Base-by-base conservation (phyloP, 2,329 filamentous ascomycete genomes). In the Metarhizium brunneum region DNA sequence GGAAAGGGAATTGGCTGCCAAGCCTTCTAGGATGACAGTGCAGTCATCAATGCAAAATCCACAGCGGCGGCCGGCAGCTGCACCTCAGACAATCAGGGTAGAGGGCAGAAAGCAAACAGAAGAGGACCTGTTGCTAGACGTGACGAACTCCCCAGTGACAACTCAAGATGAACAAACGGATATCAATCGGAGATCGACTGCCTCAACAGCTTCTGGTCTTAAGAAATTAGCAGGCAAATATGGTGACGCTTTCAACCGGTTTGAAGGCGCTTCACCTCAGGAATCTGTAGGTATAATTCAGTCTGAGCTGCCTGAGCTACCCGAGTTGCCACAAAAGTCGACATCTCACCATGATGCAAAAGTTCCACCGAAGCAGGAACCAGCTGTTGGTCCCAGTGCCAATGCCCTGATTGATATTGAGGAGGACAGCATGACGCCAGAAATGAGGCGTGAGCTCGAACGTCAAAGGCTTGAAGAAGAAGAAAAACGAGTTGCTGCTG, bases 141-240 rank as follows among this genome's bases (percentile, higher is more conserved):
- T 88, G 71, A 90, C 95, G 78, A 74, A 83, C 58, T 71, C 76
- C 2, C 82, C 82, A 52, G 73, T 76, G 49, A 80, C 84, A 65
- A 79, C 75, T 3, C 18, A 43, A 16, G 63, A 63, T 61, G 84
- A 81, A 58, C 79, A 73, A 43, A 20, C 43, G 3, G 73, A 69
- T 49, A 62, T 77, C 60, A 73, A 74, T 50, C 95, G 95, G 68
- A 82, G 88, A 11, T 79, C 85, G 1, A 94, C 89, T 68, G 71
- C 95, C 1, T 79, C 87, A 54, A 84, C 86, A 0, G 71, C 90
- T 18, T 84, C 87, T 6, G 84, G 84, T 43, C 88, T 87, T 30
- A 95, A 94, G 70, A 89, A 95, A 42, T 76, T 96, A n/a, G 86
- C 85, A 5, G 89, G 91, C 29, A 90, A 87, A 62, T 96, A 97